phyloP scores from a whole-genome alignment of 805 yeast species.

The Teunomyces kruisii region DNA sequence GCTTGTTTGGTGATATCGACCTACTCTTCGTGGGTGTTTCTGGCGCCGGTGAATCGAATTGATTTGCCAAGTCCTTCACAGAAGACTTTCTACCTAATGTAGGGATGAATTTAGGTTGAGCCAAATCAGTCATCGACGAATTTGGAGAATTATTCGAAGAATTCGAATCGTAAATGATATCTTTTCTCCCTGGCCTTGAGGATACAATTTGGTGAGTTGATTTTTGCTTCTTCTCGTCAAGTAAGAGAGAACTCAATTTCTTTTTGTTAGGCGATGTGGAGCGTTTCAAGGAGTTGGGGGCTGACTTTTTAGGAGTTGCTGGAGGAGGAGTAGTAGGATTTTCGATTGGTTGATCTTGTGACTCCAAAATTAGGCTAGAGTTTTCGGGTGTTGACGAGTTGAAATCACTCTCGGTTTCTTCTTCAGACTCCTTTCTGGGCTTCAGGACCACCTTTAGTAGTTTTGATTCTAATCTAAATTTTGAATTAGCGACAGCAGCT shows the following conservation, averaged over 20 bases:
- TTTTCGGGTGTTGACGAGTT: neutral
- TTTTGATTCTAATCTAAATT: slow-evolving; percentile 26
- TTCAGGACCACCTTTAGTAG: slow-evolving; percentile 25
- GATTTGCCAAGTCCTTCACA: slow-evolving; percentile 32
- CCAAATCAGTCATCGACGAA: slow-evolving; percentile 15
- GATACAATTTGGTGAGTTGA: slow-evolving; percentile 17
- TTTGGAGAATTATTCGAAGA: slow-evolving; percentile 9
- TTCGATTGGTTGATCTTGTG: neutral
- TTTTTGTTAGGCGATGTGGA: slow-evolving; percentile 42
- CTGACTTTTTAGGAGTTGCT: slow-evolving; percentile 13
- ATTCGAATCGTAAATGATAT: slow-evolving; percentile 20
- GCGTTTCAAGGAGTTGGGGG: slow-evolving; percentile 25
- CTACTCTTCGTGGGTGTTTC: slow-evolving; percentile 12
- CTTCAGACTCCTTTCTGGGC: slow-evolving; percentile 10
- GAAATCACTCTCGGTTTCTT: neutral
- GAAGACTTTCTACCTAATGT: slow-evolving; percentile 30
- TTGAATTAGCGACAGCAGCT: slow-evolving; percentile 18
- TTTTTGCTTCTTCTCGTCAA: slow-evolving; percentile 9
- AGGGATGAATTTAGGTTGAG: slow-evolving; percentile 29
- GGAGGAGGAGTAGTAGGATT: slow-evolving; percentile 19
- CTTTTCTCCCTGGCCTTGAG: slow-evolving; percentile 24
- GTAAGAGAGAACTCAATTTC: slow-evolving; percentile 20
- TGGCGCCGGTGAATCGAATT: slow-evolving; percentile 22
- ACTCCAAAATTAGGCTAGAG: slow-evolving; percentile 3
- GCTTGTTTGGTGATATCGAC: slow-evolving; percentile 15